Evolutionary conservation across 2,329 filamentous ascomycete species (phyloP), one percentile per base, ranked within the genome.

Genomic region (Cercospora nicotianae): DNA sequence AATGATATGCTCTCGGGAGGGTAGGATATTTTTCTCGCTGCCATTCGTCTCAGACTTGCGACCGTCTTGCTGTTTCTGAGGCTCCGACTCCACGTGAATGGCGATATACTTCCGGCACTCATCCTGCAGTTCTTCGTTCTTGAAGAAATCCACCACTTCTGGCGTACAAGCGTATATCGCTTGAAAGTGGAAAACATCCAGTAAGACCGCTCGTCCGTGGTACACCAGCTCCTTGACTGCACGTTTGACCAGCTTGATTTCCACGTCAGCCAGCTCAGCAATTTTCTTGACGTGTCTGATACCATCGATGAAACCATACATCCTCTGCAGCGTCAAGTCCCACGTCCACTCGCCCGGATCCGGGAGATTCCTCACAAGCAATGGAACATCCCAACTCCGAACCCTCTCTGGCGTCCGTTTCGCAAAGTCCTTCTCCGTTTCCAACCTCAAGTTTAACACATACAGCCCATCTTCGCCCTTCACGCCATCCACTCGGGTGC

Each of bases 111-210:
- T 87, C 6, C 90, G 89, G 75, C 95, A 98, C 81, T 99, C 95
- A 72, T 93, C 91, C 67, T 96, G 90, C 81, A 96, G 85, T 66
- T 88, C 87, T 48, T 86, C 83, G 75, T 97, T 92, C 51, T 87
- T 85, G 33, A 95, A 85, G 75, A 99, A 96, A 69, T 90, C 87
- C 69, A 90, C 87, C 67, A 99, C 90, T 42, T 91, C 90, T 0
- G 89, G 85, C 0, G 92, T 92, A 0, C 90, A 90, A 0, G 94
- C 93, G 77, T 99, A 99, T 75, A 96, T 94, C 51, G 92, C 92
- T 33, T 89, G 86, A 78, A 98, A 99, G 78, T 95, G 93, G 83
- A 98, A 98, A 74, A 97, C 91, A 80, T 99, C 95, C 10, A 98
- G 87, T 63, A 98, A 87, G 28, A 97, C 85, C 39, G 97, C 87